Evolutionary conservation across 129 eudicot genomes (phyloP).

Genomic region (Tagetes patula): DNA sequence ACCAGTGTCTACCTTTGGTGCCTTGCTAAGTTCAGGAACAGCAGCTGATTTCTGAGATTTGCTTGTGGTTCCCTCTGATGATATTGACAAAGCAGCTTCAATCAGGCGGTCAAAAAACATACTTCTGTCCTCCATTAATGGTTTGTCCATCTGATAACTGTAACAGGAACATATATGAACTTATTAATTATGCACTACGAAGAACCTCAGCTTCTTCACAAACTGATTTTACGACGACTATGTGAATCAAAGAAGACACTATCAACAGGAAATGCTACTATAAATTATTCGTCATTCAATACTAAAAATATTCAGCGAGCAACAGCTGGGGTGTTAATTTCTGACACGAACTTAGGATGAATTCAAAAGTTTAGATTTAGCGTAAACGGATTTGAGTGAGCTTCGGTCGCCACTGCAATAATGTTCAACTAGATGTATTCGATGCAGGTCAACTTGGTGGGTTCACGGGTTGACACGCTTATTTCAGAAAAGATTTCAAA

Average conservation of each 20-base stretch:
- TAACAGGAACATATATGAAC: slow-evolving; percentile 22
- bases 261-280: not conserved
- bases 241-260: not conserved
- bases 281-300: not conserved
- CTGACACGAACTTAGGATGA: not conserved
- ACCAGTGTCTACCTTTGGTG: slow-evolving; percentile 85
- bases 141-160: slow-evolving; percentile 71
- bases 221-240: not conserved
- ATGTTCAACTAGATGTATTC: not conserved
- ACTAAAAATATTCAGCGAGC: not conserved
- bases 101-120: slow-evolving; percentile 69
- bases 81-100: slow-evolving; percentile 78
- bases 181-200: slow-evolving; percentile 6
- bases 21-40: slow-evolving; percentile 91
- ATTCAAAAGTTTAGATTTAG: not conserved
- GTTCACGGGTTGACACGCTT: not conserved
- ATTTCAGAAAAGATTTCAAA: not conserved
- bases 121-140: slow-evolving; percentile 74
- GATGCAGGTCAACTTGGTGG: not conserved
- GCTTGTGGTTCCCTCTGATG: slow-evolving; percentile 45
- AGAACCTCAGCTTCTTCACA: slow-evolving; percentile 16
- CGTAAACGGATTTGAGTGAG: not conserved
- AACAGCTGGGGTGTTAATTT: not conserved
- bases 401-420: not conserved
- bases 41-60: slow-evolving; percentile 42